Evolutionary conservation across 2,329 filamentous ascomycete species (phyloP).

Genomic region (Ophiosphaerella herpotricha): DNA sequence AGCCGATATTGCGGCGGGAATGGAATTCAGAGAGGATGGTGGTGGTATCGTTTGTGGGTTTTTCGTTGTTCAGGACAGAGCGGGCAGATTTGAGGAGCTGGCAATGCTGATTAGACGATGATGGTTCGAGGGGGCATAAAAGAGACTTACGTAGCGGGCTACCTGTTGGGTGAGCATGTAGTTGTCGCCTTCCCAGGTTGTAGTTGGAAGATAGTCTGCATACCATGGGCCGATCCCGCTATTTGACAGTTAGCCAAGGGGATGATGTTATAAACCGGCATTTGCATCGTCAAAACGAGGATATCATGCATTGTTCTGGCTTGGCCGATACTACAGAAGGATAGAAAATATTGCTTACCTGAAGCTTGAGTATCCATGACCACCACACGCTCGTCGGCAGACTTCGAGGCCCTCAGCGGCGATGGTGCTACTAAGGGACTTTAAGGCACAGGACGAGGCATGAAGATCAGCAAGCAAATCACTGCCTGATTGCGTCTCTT

Average conservation of each 20-base stretch:
- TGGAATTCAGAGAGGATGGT: conserved; percentile 69
- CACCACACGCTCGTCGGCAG: conserved; percentile 75
- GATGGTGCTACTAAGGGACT: conserved; percentile 72
- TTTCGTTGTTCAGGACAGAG: conserved; percentile 67
- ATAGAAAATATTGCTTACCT: conserved; percentile 34
- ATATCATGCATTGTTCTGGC: no score
- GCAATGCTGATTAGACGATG: not conserved
- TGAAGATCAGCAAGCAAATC: conserved; percentile 75
- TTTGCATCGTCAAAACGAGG: no score
- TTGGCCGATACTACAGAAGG: not conserved
- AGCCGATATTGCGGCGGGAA: conserved; percentile 68
- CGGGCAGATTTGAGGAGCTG: conserved; percentile 75
- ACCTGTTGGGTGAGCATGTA: conserved; percentile 85
- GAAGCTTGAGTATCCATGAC: conserved; percentile 76
- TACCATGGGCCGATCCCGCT: conserved; percentile 76
- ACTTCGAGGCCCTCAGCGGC: conserved; percentile 76
- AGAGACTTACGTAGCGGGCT: conserved; percentile 64
- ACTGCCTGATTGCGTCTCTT: conserved; percentile 68
- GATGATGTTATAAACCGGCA: no score
- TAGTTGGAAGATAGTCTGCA: conserved; percentile 73
- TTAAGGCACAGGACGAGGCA: conserved; percentile 76
- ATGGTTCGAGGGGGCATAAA: conserved; percentile 4
- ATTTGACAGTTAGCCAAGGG: conserved; percentile 8
- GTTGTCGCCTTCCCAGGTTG: conserved; percentile 79
- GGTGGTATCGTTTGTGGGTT: conserved; percentile 70